Conservation (phyloP, 345 rosid genomes). For the Crucihimalaya himalaica region DNA sequence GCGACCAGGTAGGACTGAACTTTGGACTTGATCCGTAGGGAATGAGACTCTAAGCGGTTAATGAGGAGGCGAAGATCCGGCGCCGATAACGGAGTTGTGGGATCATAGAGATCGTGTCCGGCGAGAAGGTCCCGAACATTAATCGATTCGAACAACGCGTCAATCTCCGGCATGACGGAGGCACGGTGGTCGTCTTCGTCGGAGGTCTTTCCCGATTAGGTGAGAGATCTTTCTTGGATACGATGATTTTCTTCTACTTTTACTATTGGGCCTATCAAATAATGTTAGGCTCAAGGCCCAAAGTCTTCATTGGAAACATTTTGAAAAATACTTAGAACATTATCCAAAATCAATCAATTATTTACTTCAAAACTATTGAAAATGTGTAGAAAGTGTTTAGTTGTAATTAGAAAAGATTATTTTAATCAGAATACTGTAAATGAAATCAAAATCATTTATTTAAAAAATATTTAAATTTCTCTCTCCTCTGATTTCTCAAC, state of each 20-base stretch:
- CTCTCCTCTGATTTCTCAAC: too few species aligned
- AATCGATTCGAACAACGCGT: slow-evolving; percentile 60
- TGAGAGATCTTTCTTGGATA: slow-evolving; percentile 12
- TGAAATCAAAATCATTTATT: too few species aligned
- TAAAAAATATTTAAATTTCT: too few species aligned
- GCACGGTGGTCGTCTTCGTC: slow-evolving; percentile 44
- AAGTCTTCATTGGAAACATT: too few species aligned
- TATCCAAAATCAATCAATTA: too few species aligned
- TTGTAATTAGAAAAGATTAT: too few species aligned
- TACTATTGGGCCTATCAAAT: background rate
- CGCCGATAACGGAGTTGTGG: slow-evolving; percentile 78
- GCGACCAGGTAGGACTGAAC: slow-evolving; percentile 81
- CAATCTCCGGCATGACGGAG: slow-evolving; percentile 52
- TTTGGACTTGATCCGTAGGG: slow-evolving; percentile 82
- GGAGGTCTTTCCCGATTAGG: slow-evolving; percentile 23
- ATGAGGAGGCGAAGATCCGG: slow-evolving; percentile 98
- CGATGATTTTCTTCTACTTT: background rate
- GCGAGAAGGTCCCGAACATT: slow-evolving; percentile 88
- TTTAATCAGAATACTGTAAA: too few species aligned
- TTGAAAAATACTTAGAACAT: too few species aligned
- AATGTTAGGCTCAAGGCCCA: slow-evolving; percentile 6
- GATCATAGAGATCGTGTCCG: slow-evolving; percentile 74
- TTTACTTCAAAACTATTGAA: too few species aligned
- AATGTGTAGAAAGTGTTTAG: too few species aligned
- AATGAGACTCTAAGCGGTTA: slow-evolving; percentile 79